phyloP scores from a whole-genome alignment of 208 protist genomes.

The Trypanosoma cruzi region DNA sequence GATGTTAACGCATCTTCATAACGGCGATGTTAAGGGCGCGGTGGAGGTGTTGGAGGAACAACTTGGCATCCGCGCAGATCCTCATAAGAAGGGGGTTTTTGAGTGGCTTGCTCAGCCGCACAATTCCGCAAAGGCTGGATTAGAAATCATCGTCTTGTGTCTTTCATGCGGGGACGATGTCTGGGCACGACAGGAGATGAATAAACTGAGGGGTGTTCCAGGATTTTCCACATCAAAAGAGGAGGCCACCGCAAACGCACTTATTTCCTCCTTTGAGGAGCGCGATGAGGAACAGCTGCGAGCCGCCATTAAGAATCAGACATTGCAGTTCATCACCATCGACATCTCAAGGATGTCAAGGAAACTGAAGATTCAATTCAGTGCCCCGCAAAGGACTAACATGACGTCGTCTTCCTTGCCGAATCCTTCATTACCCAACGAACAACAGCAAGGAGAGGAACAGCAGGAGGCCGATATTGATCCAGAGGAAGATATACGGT shows the following conservation, averaged over 20 bases:
- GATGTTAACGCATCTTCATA: constrained; percentile 47
- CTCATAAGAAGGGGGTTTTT: constrained; percentile 61
- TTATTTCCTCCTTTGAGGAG: constrained; percentile 66
- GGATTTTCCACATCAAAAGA: constrained; percentile 69
- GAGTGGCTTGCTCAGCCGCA: constrained; percentile 62
- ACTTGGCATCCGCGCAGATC: constrained; percentile 26
- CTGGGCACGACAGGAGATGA: constrained; percentile 72
- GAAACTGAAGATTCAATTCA: constrained; percentile 48
- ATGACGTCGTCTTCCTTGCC: too few relatives aligned
- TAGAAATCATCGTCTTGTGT: constrained; percentile 69
- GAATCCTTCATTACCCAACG: not conserved
- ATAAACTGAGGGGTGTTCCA: constrained; percentile 42
- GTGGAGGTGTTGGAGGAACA: constrained; percentile 27
- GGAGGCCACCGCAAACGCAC: constrained; percentile 39
- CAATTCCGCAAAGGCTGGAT: constrained; percentile 70
- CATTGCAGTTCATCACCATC: constrained; percentile 65
- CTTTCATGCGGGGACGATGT: constrained; percentile 43
- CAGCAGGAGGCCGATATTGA: constrained; percentile 30
- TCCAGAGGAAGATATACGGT: constrained; percentile 23
- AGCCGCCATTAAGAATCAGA: constrained; percentile 48
- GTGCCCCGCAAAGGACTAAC: not conserved
- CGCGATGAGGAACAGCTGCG: constrained; percentile 57
- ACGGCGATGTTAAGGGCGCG: constrained; percentile 32
- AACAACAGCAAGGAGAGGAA: constrained; percentile 7
- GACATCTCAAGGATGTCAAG: constrained; percentile 70